Evolutionary conservation across 805 yeast species (phyloP), one percentile per base, ranked within the genome.

Genomic region (Myxozyma sirexii): DNA sequence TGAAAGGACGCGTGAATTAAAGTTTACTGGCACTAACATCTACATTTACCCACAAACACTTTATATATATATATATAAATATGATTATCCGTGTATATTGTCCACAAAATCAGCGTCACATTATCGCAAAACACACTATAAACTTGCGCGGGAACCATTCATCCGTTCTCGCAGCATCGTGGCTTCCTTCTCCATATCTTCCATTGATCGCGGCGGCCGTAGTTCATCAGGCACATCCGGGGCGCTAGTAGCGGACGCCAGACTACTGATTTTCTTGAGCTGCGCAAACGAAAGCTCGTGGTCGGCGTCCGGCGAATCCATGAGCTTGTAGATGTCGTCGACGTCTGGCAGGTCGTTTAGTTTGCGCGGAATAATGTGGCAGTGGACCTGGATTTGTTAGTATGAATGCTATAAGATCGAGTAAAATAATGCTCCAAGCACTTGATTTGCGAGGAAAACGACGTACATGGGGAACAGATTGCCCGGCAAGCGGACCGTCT

Each of bases 401-500:
- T 24, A 31, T 2, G 24, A 7, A 24, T n/a, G n/a, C n/a, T n/a
- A n/a, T n/a, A n/a, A n/a, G n/a, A n/a, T n/a, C n/a, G n/a, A n/a
- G n/a, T n/a, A n/a, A n/a, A n/a, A n/a, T n/a, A n/a, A n/a, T n/a
- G n/a, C n/a, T n/a, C n/a, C n/a, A n/a, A 19, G 46, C 27, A n/a
- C n/a, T 24, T 5, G 29, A 24, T 15, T 13, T 7, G 39, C 7
- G 4, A 24, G 19, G 19, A 2, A 49, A 37, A 23, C 2, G 29
- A 27, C 56, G 15, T 27, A 93, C 79, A 74, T 94, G 99, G 4
- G 97, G 96, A 1, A 94, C 86, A n/a, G 92, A 83, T 71, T 94
- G 99, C 2, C 99, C 99, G 0, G 97, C 93, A 51, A 90, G 90
- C 0, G 91, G 88, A 0, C 99, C 99, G 71, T 94, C 99, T 72